Evolutionary conservation across 148 eudicot genomes (phyloP).

Genomic region (Chenopodium formosanum): DNA sequence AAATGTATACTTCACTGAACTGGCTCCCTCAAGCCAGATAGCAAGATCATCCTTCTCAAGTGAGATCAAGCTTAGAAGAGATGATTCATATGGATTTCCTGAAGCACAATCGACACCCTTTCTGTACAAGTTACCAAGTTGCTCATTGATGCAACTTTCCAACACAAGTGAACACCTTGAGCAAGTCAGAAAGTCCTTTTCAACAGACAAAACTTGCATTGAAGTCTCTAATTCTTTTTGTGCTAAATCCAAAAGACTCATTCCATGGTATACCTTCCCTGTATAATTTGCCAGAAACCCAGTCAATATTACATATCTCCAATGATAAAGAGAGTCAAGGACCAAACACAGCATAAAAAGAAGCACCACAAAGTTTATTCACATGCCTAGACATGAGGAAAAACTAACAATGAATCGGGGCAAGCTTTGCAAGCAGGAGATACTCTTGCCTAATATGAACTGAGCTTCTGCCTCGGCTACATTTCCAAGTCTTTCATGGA

Average conservation of each 20-base stretch:
- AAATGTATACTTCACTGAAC: neutral
- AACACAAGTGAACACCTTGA: slow-evolving; percentile 53
- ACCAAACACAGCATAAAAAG: neutral
- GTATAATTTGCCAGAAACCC: slow-evolving; percentile 21
- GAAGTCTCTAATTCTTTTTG: slow-evolving; percentile 56
- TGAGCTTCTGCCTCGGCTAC: slow-evolving; percentile 81
- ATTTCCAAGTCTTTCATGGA: slow-evolving; percentile 80
- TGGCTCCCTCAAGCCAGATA: slow-evolving; percentile 13
- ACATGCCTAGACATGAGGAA: slow-evolving; percentile 67
- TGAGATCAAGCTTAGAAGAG: slow-evolving; percentile 47
- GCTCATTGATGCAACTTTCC: slow-evolving; percentile 57
- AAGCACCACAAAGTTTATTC: neutral
- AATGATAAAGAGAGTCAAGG: neutral
- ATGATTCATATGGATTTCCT: slow-evolving; percentile 46
- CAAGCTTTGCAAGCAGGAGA: slow-evolving; percentile 60
- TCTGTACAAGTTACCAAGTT: slow-evolving; percentile 55
- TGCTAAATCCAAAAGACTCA: slow-evolving; percentile 55
- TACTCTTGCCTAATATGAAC: slow-evolving; percentile 62
- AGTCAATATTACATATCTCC: neutral
- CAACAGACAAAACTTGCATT: slow-evolving; percentile 40
- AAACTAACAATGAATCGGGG: slow-evolving; percentile 59
- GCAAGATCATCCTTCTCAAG: neutral
- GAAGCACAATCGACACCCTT: slow-evolving; percentile 29
- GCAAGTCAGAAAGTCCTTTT: slow-evolving; percentile 45
- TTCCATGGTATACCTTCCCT: slow-evolving; percentile 72